These are phyloP conservation scores for Colletotrichum orbiculare DNA, from an alignment of 2,329 filamentous ascomycete genomes.

Conservation along the genomic window DNA sequence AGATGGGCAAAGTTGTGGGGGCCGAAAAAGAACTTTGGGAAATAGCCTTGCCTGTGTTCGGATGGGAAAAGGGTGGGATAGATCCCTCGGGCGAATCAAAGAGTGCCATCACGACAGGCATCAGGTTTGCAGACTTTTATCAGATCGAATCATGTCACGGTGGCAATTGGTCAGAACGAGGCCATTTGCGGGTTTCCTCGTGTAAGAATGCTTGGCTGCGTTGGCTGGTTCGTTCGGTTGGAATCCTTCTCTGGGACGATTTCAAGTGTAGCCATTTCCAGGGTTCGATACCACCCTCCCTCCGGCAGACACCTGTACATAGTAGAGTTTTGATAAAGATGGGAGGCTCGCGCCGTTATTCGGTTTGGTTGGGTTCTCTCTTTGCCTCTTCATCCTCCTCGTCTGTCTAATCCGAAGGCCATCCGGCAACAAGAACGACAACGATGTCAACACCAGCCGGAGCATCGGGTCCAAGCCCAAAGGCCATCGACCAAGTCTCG, in stretches of 20 bases:
- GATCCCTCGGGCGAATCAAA: conserved; percentile 2
- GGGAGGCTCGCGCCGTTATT: not conserved
- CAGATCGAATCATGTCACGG: conserved; percentile 4
- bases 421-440: not conserved
- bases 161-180: not conserved
- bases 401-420: not conserved
- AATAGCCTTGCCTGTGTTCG: not conserved
- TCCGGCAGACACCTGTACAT: not conserved
- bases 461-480: not conserved
- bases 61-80: conserved; percentile 1
- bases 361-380: no score
- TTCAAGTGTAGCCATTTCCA: not conserved
- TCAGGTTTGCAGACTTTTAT: conserved; percentile 8
- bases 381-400: not conserved
- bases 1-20: no score
- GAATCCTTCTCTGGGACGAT: not conserved
- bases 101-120: not conserved
- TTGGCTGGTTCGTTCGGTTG: conserved; percentile 1
- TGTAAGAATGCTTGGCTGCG: conserved; percentile 4
- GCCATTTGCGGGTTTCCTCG: conserved; percentile 10
- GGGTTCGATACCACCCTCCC: not conserved
- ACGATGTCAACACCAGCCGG: conserved; percentile 1
- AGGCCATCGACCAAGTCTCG: not conserved
- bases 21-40: no score
- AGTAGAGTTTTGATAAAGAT: not conserved